Conservation (phyloP, 2,329 filamentous ascomycete genomes). For the Cercospora sp. region DNA sequence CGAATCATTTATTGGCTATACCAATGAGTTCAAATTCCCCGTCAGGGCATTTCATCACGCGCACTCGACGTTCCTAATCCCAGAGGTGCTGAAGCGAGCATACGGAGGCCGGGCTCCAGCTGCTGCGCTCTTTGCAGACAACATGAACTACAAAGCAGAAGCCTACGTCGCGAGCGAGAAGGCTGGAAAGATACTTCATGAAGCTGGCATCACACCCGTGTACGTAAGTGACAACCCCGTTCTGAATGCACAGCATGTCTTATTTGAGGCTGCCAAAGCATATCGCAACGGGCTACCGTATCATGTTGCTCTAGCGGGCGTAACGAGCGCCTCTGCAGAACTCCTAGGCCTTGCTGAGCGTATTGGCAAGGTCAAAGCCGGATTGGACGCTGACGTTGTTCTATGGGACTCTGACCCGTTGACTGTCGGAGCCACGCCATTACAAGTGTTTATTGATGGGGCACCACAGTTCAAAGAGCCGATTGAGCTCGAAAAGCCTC, state of each 20-base stretch:
- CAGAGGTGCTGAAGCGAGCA: conserved; percentile 55
- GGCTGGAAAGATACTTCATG: conserved; percentile 66
- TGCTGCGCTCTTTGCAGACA: conserved; percentile 68
- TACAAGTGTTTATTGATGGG: conserved; percentile 49
- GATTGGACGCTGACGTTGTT: conserved; percentile 48
- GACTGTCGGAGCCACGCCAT: conserved; percentile 33
- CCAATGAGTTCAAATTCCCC: conserved; percentile 69
- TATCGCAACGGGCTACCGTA: conserved; percentile 46
- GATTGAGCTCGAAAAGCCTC: conserved; percentile 57
- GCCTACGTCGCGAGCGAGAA: conserved; percentile 65
- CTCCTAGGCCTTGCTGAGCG: conserved; percentile 42
- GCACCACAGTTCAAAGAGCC: conserved; percentile 53
- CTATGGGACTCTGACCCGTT: conserved; percentile 49
- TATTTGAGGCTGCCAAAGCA: conserved; percentile 58
- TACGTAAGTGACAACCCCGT: conserved; percentile 74
- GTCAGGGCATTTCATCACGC: conserved; percentile 70
- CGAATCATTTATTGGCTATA: conserved; percentile 69
- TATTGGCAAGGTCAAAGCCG: conserved; percentile 45
- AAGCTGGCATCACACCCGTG: conserved; percentile 64
- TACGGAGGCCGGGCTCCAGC: conserved; percentile 44
- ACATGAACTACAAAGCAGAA: conserved; percentile 68
- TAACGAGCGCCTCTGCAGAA: conserved; percentile 45
- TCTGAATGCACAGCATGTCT: conserved; percentile 67
- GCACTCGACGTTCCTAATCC: conserved; percentile 65
- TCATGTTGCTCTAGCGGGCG: conserved; percentile 44